Conservation (phyloP, 1,139 yeast genomes). For the Trichomonascaceae sp. region DNA sequence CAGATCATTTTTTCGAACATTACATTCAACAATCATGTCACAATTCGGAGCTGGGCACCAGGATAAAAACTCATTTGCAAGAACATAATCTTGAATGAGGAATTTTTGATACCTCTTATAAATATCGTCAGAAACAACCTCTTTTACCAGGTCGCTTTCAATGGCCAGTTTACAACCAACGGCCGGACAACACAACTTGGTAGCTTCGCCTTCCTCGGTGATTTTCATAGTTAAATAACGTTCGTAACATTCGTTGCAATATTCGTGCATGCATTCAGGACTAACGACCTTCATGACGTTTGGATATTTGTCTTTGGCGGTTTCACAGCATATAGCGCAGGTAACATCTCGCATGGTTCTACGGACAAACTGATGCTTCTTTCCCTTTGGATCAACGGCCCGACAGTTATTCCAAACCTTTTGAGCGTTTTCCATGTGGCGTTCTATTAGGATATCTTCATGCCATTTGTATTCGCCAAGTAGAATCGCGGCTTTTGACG, state of each 20-base stretch:
- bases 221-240: slow-evolving; percentile 51
- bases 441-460: slow-evolving; percentile 62
- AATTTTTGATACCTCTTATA: slow-evolving; percentile 23
- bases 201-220: slow-evolving; percentile 44
- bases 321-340: slow-evolving; percentile 72
- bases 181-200: slow-evolving; percentile 56
- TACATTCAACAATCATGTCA: slow-evolving; percentile 49
- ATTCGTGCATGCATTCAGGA: slow-evolving; percentile 63
- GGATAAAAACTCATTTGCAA: slow-evolving; percentile 45
- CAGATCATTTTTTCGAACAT: slow-evolving; percentile 34
- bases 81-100: slow-evolving; percentile 41
- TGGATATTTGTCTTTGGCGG: slow-evolving; percentile 24
- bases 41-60: slow-evolving; percentile 95
- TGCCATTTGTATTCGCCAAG: slow-evolving; percentile 68
- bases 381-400: slow-evolving; percentile 39
- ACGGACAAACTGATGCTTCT: slow-evolving; percentile 11
- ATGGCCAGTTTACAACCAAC: slow-evolving; percentile 33
- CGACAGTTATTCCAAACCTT: slow-evolving; percentile 39
- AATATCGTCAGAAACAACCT: slow-evolving; percentile 31
- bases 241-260: slow-evolving; percentile 61
- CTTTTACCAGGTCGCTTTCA: slow-evolving; percentile 33
- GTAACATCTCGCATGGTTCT: slow-evolving; percentile 27
- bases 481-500: slow-evolving; percentile 45
- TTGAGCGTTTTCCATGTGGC: slow-evolving; percentile 51
- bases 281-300: slow-evolving; percentile 40